A percentile compares a stretch with the other conserved stretches of the same genome.
Conservation (phyloP, 805 yeast genomes). For the Candida boidinii region DNA sequence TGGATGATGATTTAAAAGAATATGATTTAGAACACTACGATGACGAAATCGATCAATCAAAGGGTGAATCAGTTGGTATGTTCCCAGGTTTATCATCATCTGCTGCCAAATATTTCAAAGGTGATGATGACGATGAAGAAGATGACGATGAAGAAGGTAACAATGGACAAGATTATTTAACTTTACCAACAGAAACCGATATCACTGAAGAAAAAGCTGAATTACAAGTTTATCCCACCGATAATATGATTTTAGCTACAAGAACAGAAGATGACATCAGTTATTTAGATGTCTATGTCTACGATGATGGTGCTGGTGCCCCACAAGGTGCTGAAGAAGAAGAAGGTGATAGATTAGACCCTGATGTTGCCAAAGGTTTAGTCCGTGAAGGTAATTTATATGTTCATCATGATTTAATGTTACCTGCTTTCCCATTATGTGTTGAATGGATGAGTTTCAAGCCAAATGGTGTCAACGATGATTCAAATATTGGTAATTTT, state of each 20-base stretch:
- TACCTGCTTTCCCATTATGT: constrained; percentile 94
- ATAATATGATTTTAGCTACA: constrained; percentile 81
- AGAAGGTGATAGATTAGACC: constrained; percentile 55
- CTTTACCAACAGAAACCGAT: constrained; percentile 57
- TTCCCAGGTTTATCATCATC: constrained; percentile 61
- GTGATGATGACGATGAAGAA: constrained; percentile 36
- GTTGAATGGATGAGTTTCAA: constrained; percentile 88
- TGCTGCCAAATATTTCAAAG: constrained; percentile 48
- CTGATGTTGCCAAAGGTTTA: constrained; percentile 67
- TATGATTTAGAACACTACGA: constrained; percentile 84
- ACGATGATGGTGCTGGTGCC: constrained; percentile 89
- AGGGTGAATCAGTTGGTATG: constrained; percentile 53
- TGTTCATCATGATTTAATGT: constrained; percentile 94
- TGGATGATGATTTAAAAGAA: constrained; percentile 82
- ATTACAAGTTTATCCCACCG: constrained; percentile 80
- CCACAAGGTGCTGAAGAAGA: constrained; percentile 59
- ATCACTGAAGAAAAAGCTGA: constrained; percentile 72
- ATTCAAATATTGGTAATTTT: constrained; percentile 64
- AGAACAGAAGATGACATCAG: constrained; percentile 96
- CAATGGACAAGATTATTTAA: constrained; percentile 54
- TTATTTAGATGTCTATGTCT: constrained; percentile 84
- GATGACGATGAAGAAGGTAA: constrained; percentile 26
- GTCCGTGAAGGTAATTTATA: constrained; percentile 70
- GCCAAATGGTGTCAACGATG: constrained; percentile 41
- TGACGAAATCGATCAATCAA: constrained; percentile 43